A percentile compares a stretch with the other conserved stretches of the same genome.
These are phyloP conservation scores for Ustilago esculenta DNA, from an alignment of 1,284 basidiomycete genomes.

Conservation along the genomic window DNA sequence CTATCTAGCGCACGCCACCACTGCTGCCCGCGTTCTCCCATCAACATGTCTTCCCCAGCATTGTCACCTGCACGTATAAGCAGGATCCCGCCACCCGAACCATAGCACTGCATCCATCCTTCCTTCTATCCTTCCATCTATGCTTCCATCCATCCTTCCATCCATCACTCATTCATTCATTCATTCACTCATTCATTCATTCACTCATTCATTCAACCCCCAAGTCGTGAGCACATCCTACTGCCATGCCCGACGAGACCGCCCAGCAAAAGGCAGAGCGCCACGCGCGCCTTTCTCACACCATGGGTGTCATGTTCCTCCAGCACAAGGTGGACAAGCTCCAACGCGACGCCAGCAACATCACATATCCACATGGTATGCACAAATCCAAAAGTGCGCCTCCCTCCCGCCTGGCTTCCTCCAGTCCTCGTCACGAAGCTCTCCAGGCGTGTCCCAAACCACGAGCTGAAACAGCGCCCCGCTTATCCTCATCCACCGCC, in stretches of 20 bases:
- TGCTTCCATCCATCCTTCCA: too few relatives aligned
- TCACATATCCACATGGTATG: conserved; percentile 31
- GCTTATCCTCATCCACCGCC: neutral
- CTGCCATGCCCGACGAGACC: conserved; percentile 25
- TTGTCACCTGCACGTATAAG: conserved; percentile 8
- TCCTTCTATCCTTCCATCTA: too few relatives aligned
- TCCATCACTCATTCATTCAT: too few relatives aligned
- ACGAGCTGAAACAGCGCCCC: conserved; percentile 26
- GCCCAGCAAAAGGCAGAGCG: conserved; percentile 27
- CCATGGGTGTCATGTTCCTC: conserved; percentile 61
- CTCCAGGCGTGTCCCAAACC: conserved; percentile 13
- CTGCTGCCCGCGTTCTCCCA: neutral
- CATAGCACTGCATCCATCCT: neutral
- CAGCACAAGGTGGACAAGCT: conserved; percentile 57
- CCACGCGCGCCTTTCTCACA: conserved; percentile 47
- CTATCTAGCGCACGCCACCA: neutral
- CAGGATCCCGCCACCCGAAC: neutral
- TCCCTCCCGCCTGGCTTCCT: neutral
- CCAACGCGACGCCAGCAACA: conserved; percentile 45
- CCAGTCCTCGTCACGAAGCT: conserved; percentile 1
- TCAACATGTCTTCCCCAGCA: conserved; percentile 13
- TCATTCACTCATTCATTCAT: too few relatives aligned
- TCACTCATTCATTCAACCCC: too few relatives aligned
- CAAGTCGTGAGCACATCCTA: neutral
- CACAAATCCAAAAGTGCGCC: conserved; percentile 25